Percentiles rank a stretch among this genome's conserved stretches.
Conservation (phyloP, 345 rosid species). For the Syzygium jambos region DNA sequence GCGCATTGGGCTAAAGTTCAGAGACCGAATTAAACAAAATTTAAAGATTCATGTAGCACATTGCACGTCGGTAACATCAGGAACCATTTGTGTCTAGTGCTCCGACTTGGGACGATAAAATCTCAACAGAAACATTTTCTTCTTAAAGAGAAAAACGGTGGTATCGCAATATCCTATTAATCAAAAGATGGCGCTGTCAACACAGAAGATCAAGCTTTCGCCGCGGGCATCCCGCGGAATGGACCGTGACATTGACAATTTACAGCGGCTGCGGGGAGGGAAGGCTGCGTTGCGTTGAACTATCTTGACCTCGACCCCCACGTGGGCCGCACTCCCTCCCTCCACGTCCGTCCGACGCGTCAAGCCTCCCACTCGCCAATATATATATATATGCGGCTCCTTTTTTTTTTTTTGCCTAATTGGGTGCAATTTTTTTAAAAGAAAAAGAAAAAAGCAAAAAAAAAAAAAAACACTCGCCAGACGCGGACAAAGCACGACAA, state of each 20-base stretch:
- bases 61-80: too few relatives aligned
- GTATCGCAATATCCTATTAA: too few relatives aligned
- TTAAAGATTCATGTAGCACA: too few relatives aligned
- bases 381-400: not conserved
- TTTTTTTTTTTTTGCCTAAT: not conserved
- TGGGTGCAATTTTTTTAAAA: not conserved
- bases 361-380: not conserved
- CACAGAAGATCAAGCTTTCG: not conserved
- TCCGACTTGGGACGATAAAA: too few relatives aligned
- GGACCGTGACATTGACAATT: not conserved
- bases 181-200: too few relatives aligned
- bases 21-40: too few relatives aligned
- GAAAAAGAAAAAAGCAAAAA: not conserved
- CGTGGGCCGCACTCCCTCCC: not conserved
- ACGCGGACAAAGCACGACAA: not conserved
- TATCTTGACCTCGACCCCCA: not conserved
- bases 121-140: too few relatives aligned
- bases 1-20: too few relatives aligned
- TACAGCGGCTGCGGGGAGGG: not conserved
- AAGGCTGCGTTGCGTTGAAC: not conserved
- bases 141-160: too few relatives aligned
- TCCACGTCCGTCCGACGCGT: not conserved
- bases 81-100: too few relatives aligned
- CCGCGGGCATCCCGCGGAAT: not conserved
- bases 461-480: not conserved